Conservation (phyloP, 345 rosid genomes). For the Corchorus olitorius region DNA sequence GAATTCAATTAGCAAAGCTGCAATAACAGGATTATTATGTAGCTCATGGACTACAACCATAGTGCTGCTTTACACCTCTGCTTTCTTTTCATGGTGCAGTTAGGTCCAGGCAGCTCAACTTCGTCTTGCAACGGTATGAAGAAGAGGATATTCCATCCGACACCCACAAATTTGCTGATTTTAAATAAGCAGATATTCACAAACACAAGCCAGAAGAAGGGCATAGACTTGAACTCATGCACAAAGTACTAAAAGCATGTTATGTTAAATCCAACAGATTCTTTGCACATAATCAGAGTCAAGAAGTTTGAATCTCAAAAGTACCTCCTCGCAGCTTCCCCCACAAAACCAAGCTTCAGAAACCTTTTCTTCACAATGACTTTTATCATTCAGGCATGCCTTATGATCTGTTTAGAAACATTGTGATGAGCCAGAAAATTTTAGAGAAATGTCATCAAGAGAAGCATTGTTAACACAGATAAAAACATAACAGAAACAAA, state of each 20-base stretch:
- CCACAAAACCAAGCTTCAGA: slow-evolving; percentile 72
- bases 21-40: slow-evolving; percentile 2
- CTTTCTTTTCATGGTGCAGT: neutral
- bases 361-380: slow-evolving; percentile 36
- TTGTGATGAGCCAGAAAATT: slow-evolving; percentile 17
- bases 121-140: neutral
- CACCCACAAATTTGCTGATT: neutral
- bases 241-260: slow-evolving; percentile 12
- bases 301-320: slow-evolving; percentile 16
- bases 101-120: neutral
- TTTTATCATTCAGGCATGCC: slow-evolving; percentile 51
- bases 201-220: slow-evolving; percentile 6
- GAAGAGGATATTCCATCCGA: neutral
- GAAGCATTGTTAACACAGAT: neutral
- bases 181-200: neutral
- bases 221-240: slow-evolving; percentile 13
- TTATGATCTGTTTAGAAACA: slow-evolving; percentile 65
- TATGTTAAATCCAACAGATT: slow-evolving; percentile 14
- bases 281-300: neutral
- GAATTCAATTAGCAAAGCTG: neutral
- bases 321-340: slow-evolving; percentile 74
- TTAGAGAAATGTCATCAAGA: slow-evolving; percentile 17
- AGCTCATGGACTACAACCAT: neutral
- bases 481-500: neutral
- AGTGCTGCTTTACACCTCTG: neutral